Base-by-base conservation (phyloP, 192 early-diverging fungal species). In the Coemansia sp. region DNA sequence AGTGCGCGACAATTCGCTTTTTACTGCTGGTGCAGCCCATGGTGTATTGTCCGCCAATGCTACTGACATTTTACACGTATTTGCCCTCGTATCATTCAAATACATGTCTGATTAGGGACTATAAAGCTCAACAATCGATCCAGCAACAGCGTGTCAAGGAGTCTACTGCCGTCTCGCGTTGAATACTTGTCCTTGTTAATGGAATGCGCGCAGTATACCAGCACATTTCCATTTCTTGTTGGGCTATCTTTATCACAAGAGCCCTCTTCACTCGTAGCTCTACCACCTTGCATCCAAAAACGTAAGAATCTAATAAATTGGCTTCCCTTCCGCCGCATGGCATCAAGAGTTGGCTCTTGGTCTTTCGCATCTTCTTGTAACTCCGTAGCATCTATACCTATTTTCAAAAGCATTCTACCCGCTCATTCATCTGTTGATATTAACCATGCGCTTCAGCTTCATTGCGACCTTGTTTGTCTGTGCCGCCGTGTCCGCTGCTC, bases 361-460 rank as follows among this genome's bases (percentile, higher is more conserved):
- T 22, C 29, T 3, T 54, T 54, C 12, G 22, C 37, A 15, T 60
- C 19, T 56, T 58, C 36, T 20, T 14, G 6, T 29, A 6, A n/a
- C 31, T 20, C 19, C 36, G 3, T 17, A 24, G 56, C 40, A 32
- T 45, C 22, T 64, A 8, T 37, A n/a, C n/a, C 9, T n/a, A 15
- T 29, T 32, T 12, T 27, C n/a, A n/a, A n/a, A 20, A 59, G 27
- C 3, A 20, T 25, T 51, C n/a, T n/a, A n/a, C n/a, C n/a, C n/a
- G n/a, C n/a, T n/a, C n/a, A n/a, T n/a, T n/a, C n/a, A n/a, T n/a
- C n/a, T 64, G 15, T 56, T 19, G 15, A 47, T 43, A 14, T 56
- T 45, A 40, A 59, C 49, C 36, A 82, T 82, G 79, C 79, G 79
- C 31, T 43, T 82, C 56, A 25, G 49, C 46, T 62, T 71, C 41